These are phyloP conservation scores for Curvularia hawaiiensis DNA, from an alignment of 2,329 filamentous ascomycete species.

Conservation along the genomic window DNA sequence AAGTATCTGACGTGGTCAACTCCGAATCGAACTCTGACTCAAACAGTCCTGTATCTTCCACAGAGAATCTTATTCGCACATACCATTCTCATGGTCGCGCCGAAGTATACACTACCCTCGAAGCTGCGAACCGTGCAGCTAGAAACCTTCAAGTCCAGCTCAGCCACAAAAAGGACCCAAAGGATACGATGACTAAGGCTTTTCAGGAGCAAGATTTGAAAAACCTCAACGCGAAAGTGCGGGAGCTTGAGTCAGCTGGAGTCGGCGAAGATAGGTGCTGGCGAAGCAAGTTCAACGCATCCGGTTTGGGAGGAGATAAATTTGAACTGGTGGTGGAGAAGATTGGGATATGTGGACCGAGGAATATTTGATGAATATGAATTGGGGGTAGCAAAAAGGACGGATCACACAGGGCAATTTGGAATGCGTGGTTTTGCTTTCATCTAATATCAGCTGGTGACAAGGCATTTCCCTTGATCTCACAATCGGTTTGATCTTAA, in stretches of 20 bases:
- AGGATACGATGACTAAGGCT: constrained; percentile 1
- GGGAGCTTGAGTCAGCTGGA: constrained; percentile 9
- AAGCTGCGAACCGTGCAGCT: constrained; percentile 36
- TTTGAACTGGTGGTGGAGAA: constrained; percentile 33
- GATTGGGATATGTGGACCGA: constrained; percentile 31
- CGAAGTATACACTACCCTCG: constrained; percentile 31
- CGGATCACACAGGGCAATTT: neutral
- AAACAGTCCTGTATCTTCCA: neutral
- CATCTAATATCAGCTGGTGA: neutral
- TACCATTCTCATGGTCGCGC: constrained; percentile 18
- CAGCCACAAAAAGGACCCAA: constrained; percentile 23
- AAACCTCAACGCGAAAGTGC: constrained; percentile 21
- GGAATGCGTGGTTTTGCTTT: neutral
- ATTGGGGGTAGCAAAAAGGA: neutral
- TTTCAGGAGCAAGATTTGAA: constrained; percentile 25
- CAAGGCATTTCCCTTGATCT: neutral
- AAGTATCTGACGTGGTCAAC: constrained; percentile 1
- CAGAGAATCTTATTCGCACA: constrained; percentile 5
- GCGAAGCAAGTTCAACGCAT: constrained; percentile 31
- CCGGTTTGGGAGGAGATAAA: constrained; percentile 21
- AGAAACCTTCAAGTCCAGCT: constrained; percentile 32
- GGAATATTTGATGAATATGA: constrained; percentile 29
- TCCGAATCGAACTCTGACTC: constrained; percentile 1
- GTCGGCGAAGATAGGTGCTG: constrained; percentile 23
- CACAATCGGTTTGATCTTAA: neutral